Evolutionary conservation across 1,139 yeast species (phyloP).

Genomic region (Diutina pseudorugosa): DNA sequence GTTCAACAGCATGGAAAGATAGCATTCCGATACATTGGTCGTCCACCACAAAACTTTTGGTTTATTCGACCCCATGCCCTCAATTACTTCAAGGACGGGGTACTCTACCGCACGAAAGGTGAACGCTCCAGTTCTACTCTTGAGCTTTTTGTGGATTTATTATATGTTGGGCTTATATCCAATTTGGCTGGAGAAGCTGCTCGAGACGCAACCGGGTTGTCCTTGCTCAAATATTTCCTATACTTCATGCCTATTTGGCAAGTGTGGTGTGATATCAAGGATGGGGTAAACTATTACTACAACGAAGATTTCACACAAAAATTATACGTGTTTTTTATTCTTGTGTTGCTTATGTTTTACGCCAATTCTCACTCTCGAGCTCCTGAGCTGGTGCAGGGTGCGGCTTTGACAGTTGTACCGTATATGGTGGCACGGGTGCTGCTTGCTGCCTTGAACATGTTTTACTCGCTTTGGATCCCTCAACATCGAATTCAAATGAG

Average conservation of each 20-base stretch:
- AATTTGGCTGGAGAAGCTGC: slow-evolving; percentile 46
- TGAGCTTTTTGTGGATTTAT: slow-evolving; percentile 50
- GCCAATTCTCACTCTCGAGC: slow-evolving; percentile 39
- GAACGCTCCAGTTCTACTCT: slow-evolving; percentile 41
- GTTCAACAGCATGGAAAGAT: slow-evolving; percentile 39
- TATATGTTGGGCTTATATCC: slow-evolving; percentile 55
- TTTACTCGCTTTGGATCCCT: slow-evolving; percentile 38
- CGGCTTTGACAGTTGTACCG: slow-evolving; percentile 34
- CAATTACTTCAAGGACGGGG: slow-evolving; percentile 49
- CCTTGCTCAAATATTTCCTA: slow-evolving; percentile 37
- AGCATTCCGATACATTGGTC: slow-evolving; percentile 33
- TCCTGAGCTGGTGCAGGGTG: slow-evolving; percentile 19
- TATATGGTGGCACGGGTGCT: slow-evolving; percentile 36
- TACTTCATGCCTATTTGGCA: slow-evolving; percentile 49
- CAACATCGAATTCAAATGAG: slow-evolving; percentile 46
- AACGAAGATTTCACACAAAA: slow-evolving; percentile 51
- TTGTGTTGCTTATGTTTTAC: slow-evolving; percentile 37
- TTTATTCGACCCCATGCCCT: slow-evolving; percentile 47
- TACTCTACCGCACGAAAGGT: slow-evolving; percentile 41
- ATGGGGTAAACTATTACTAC: slow-evolving; percentile 53
- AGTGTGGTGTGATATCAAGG: slow-evolving; percentile 55
- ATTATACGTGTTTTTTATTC: slow-evolving; percentile 40
- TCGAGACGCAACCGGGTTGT: slow-evolving; percentile 35
- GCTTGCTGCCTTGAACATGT: slow-evolving; percentile 19
- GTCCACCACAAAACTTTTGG: slow-evolving; percentile 32